Conservation (phyloP, 345 rosid species). For the Isatis tinctoria region DNA sequence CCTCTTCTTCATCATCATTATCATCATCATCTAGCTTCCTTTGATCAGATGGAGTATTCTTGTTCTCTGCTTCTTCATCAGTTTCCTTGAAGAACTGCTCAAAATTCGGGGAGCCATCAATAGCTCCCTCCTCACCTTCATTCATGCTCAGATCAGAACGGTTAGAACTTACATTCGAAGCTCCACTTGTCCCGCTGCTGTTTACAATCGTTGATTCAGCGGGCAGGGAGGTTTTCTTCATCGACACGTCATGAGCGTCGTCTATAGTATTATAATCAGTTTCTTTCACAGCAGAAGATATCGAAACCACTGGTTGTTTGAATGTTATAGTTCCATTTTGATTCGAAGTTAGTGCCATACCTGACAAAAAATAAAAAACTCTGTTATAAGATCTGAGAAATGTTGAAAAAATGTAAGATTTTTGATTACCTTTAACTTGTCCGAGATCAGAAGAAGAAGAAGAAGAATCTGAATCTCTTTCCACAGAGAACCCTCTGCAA, state of each 20-base stretch:
- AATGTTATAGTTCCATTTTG: constrained; percentile 42
- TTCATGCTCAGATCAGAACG: constrained; percentile 62
- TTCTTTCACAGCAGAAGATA: constrained; percentile 37
- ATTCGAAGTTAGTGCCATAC: constrained; percentile 37
- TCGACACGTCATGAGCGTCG: constrained; percentile 30
- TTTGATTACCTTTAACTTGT: constrained; percentile 20
- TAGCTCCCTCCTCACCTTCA: constrained; percentile 39
- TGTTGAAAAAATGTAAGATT: background rate
- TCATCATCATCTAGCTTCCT: constrained; percentile 66
- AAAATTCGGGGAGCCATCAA: constrained; percentile 48
- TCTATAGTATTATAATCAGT: constrained; percentile 35
- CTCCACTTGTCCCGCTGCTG: constrained; percentile 53
- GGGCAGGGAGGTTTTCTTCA: constrained; percentile 47
- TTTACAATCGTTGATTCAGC: constrained; percentile 46
- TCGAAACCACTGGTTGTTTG: constrained; percentile 40
- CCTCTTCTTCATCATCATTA: constrained; percentile 49
- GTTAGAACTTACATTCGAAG: constrained; percentile 56
- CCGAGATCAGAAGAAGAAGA: constrained; percentile 26
- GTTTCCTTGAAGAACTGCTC: constrained; percentile 69
- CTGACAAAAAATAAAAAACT: constrained; percentile 32
- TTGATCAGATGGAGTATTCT: constrained; percentile 48
- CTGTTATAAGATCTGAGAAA: background rate
- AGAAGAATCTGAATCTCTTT: constrained; percentile 24
- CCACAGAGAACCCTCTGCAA: constrained; percentile 19
- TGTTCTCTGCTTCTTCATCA: constrained; percentile 39